These are phyloP conservation scores for Aspergillus ustus DNA, from an alignment of 2,329 filamentous ascomycete genomes.

Conservation along the genomic window DNA sequence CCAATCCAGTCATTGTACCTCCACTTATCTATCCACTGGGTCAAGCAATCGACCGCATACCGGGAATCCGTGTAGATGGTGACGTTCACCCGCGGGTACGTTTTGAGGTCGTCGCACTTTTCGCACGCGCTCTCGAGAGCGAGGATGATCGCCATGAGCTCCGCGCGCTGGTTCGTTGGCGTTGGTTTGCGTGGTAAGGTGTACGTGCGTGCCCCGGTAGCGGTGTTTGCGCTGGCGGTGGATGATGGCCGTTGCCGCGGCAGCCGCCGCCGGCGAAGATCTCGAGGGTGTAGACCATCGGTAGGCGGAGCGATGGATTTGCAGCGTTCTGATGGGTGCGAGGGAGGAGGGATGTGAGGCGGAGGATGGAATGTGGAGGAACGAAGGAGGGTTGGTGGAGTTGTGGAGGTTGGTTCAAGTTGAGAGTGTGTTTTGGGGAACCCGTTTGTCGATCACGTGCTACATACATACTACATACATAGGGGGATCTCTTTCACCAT, in stretches of 20 bases:
- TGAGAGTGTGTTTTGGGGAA: too few species aligned
- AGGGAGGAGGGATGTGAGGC: too few species aligned
- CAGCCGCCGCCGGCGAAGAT: slow-evolving; percentile 16
- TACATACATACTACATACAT: too few species aligned
- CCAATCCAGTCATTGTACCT: slow-evolving; percentile 4
- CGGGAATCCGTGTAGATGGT: slow-evolving; percentile 12
- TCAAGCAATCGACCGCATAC: slow-evolving; percentile 14
- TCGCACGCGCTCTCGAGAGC: background rate
- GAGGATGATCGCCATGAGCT: slow-evolving; percentile 12
- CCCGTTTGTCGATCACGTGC: too few species aligned
- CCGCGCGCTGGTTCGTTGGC: slow-evolving; percentile 16
- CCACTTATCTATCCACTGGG: slow-evolving; percentile 14
- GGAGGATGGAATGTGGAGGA: too few species aligned
- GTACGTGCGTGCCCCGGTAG: background rate
- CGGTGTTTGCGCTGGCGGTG: background rate
- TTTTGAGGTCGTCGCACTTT: background rate
- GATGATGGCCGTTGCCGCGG: slow-evolving; percentile 11
- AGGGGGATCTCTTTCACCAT: too few species aligned
- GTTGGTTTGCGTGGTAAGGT: background rate
- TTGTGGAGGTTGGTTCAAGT: too few species aligned
- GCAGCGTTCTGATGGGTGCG: too few species aligned
- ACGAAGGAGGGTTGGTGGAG: too few species aligned
- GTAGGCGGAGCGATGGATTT: too few species aligned
- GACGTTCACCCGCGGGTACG: background rate
- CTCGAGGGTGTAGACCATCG: slow-evolving; percentile 11